Conservation (phyloP, 2,329 filamentous ascomycete genomes). For the Bertia moriformis region DNA sequence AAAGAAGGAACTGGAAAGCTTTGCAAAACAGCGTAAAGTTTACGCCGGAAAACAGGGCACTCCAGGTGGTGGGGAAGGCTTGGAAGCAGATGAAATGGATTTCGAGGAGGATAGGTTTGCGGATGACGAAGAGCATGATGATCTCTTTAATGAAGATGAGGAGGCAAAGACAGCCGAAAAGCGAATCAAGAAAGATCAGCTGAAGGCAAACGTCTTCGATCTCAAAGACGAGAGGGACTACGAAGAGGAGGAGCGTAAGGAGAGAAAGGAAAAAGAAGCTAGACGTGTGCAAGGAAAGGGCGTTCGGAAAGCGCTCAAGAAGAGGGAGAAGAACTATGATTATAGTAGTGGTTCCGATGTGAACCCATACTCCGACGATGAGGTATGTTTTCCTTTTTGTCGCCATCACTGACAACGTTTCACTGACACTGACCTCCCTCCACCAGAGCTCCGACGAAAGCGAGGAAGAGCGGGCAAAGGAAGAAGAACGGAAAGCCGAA, state of each 20-base stretch:
- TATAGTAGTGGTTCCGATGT: slow-evolving; percentile 25
- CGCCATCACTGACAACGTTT: slow-evolving; percentile 2
- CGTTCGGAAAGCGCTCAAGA: slow-evolving; percentile 28
- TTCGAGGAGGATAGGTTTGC: slow-evolving; percentile 56
- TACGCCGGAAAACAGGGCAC: slow-evolving; percentile 21
- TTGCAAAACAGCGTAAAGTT: slow-evolving; percentile 25
- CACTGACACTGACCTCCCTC: slow-evolving; percentile 4
- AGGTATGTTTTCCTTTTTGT: slow-evolving; percentile 3
- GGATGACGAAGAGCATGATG: slow-evolving; percentile 42
- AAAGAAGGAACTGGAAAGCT: slow-evolving; percentile 23
- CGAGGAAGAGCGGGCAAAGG: slow-evolving; percentile 16
- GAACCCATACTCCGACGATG: slow-evolving; percentile 15
- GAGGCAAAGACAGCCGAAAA: slow-evolving; percentile 34
- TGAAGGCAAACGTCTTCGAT: slow-evolving; percentile 49
- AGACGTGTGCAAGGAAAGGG: slow-evolving; percentile 25
- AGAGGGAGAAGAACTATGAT: slow-evolving; percentile 32
- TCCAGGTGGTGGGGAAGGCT: slow-evolving; percentile 20
- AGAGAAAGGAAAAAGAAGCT: slow-evolving; percentile 31
- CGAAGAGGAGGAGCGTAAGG: slow-evolving; percentile 41
- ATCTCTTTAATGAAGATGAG: slow-evolving; percentile 43
- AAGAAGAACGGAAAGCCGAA: slow-evolving; percentile 27
- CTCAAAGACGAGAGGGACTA: slow-evolving; percentile 36
- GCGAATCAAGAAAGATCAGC: slow-evolving; percentile 38
- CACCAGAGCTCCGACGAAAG: slow-evolving; percentile 6
- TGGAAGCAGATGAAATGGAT: slow-evolving; percentile 51